Evolutionary conservation across 2,329 filamentous ascomycete genomes (phyloP), one percentile per base, ranked within the genome.

Genomic region (Monilinia vaccinii-corymbosi): DNA sequence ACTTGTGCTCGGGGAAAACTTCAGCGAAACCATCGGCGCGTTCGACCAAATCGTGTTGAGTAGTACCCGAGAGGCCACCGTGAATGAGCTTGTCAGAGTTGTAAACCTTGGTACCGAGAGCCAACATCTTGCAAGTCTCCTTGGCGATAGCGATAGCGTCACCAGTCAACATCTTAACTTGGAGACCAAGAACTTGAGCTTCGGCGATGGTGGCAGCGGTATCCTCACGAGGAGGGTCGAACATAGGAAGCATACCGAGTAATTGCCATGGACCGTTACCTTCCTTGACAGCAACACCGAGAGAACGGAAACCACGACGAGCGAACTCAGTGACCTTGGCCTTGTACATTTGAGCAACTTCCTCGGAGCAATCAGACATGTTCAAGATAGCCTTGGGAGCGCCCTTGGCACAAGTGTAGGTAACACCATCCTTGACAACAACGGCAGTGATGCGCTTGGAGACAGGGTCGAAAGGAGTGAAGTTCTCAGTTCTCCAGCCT

Each of bases 1-100:
- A 95, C 82, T 96, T 96, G 83, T 96, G 91, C 78, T 96, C 88
- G 70, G 91, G 91, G 82, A 93, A 95, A 64, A 96, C 91, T 74
- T 96, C 91, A 67, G 91, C 91, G 77, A 96, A 96, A 79, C 91
- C 91, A 82, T 96, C 91, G 65, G 91, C 91, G 79, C 88, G 90
- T 81, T 90, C 87, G 64, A 89, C 86, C 36, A 91, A 82, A 71
- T 90, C 87, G 76, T 89, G 84, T 76, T 89, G 84, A 62, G 85
- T 85, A 65, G 85, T 83, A 67, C 87, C 87, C 62, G 84, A 81
- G 63, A 90, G 81, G 78, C 87, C 87, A 75, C 86, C 86, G 75
- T 88, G 84, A 68, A 89, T 88, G 66, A 91, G 81, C 76, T 85
- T 86, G 72, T 87, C 84, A 62, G 87, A 89, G 78, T 89, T 88